Evolutionary conservation across 352 stramenopile species (phyloP), one percentile per base, ranked within the genome.

Genomic region (Halophytophthora batemanensis): DNA sequence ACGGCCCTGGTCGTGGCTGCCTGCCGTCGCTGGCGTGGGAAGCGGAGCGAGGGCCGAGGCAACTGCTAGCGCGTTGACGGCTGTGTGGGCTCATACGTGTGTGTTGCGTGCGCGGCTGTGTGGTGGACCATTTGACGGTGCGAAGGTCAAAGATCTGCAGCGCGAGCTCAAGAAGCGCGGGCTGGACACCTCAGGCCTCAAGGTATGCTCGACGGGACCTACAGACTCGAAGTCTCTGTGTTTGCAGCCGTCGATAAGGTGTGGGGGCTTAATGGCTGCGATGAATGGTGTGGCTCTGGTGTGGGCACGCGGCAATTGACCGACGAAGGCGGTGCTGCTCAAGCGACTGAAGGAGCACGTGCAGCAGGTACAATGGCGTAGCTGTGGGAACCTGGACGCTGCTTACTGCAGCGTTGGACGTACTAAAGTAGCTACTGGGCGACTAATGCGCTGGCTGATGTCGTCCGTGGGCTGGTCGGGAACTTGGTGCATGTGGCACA

Each of bases 121-220:
- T 8, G 25, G 25, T 8, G 25, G 25, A 8, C 25, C 4, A 8
- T 31, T 31, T 31, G 25, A 8, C 8, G 4, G 8, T 31, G 25
- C 25, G 25, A 31, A 86, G 75, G 72, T 79, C 21, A 84, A 86
- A 53, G 64, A 84, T 50, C 59, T 84, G 18, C 70, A 81, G 42
- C 47, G 54, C 19, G 55, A 74, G 53, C 64, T 83, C 22, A 65
- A 66, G 53, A 69, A 77, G 42, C 61, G 60, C 4, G 54, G 61
- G 17, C 56, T 83, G 13, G 66, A 77, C 52, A 62, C 61, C 6
- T 51, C 49, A 15, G 76, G 71, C 2, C 55, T 67, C 7, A 82
- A 86, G 58, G 66, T 72, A 19, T 6, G 31, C 23, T 10, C 13
- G 12, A 49, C 10, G 14, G 41, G 17, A 8, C n/a, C 7, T 19